Conservation (phyloP, 1,139 yeast species). For the Geotrichum bryndzae region DNA sequence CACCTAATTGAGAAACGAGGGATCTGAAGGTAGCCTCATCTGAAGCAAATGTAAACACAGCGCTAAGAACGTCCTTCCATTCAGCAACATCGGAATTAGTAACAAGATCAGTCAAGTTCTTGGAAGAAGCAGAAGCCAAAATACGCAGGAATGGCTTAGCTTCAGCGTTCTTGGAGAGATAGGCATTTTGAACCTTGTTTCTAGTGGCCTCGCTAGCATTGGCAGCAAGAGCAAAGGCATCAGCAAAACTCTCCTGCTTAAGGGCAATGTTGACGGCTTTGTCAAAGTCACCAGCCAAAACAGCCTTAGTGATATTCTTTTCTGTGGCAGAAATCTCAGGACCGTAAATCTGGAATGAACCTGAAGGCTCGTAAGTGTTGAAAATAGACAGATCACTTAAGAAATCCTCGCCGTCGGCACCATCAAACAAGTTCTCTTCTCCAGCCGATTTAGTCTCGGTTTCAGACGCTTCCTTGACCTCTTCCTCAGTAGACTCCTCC, state of each 20-base stretch:
- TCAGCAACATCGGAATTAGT: slow-evolving; percentile 67
- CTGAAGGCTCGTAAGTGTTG: slow-evolving; percentile 36
- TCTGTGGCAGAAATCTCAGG: slow-evolving; percentile 40
- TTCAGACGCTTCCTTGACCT: slow-evolving; percentile 20
- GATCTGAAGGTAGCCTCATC: slow-evolving; percentile 43
- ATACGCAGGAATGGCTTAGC: slow-evolving; percentile 64
- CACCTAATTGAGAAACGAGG: slow-evolving; percentile 67
- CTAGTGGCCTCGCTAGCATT: slow-evolving; percentile 56
- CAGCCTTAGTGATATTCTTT: slow-evolving; percentile 47
- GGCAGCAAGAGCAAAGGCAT: slow-evolving; percentile 77
- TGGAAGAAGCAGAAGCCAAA: slow-evolving; percentile 56
- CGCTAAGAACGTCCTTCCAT: slow-evolving; percentile 79
- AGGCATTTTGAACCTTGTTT: slow-evolving; percentile 63
- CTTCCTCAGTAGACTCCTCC: slow-evolving; percentile 27
- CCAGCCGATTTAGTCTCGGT: slow-evolving; percentile 9
- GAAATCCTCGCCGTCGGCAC: slow-evolving; percentile 34
- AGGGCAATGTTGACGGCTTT: slow-evolving; percentile 67
- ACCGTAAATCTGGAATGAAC: slow-evolving; percentile 41
- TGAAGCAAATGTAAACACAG: slow-evolving; percentile 54
- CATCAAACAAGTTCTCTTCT: slow-evolving; percentile 26
- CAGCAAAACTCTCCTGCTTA: slow-evolving; percentile 56
- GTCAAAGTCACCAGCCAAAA: slow-evolving; percentile 58
- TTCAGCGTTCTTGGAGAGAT: slow-evolving; percentile 53
- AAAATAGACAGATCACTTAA: slow-evolving; percentile 25
- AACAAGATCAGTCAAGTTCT: slow-evolving; percentile 65